phyloP scores from a whole-genome alignment of 192 early-diverging fungal species.

The Coemansia sp. region DNA sequence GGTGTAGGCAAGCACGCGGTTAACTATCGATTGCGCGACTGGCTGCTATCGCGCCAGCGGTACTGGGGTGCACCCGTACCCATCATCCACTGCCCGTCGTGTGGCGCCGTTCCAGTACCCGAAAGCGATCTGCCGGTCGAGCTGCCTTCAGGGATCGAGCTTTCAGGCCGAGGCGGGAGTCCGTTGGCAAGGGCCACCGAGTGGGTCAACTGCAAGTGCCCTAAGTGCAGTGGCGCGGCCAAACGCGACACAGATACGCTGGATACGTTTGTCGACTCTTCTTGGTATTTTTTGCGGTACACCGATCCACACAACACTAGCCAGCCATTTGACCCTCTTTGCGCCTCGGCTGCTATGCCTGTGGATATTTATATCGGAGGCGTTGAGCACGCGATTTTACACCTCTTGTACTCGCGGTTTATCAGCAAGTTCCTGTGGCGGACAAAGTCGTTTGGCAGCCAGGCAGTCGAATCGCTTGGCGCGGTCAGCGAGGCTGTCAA shows the following conservation, averaged over 20 bases:
- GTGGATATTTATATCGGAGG: slow-evolving; percentile 96
- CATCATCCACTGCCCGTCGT: slow-evolving; percentile 82
- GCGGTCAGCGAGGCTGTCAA: background rate
- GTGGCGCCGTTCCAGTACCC: slow-evolving; percentile 86
- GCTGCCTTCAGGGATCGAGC: slow-evolving; percentile 63
- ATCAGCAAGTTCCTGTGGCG: slow-evolving; percentile 82
- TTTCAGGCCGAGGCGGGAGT: slow-evolving; percentile 70
- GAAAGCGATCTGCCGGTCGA: slow-evolving; percentile 75
- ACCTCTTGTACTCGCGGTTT: slow-evolving; percentile 92
- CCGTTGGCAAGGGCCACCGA: slow-evolving; percentile 65
- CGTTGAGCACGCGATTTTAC: slow-evolving; percentile 92
- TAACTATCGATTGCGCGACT: slow-evolving; percentile 87
- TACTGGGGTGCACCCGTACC: slow-evolving; percentile 98
- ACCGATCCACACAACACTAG: slow-evolving; percentile 73
- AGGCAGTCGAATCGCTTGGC: background rate
- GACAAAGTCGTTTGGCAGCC: slow-evolving; percentile 50
- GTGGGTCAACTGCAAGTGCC: slow-evolving; percentile 79
- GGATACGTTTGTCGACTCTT: slow-evolving; percentile 98
- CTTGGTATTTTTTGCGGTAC: slow-evolving; percentile 95
- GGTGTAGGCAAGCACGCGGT: slow-evolving; percentile 59
- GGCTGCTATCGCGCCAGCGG: slow-evolving; percentile 93
- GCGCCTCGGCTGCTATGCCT: slow-evolving; percentile 66
- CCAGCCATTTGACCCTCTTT: slow-evolving; percentile 56
- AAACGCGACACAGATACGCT: slow-evolving; percentile 90
- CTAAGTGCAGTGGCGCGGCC: slow-evolving; percentile 72